Base-by-base conservation (phyloP, 805 yeast species). In the Nakazawaea ishiwadae region DNA sequence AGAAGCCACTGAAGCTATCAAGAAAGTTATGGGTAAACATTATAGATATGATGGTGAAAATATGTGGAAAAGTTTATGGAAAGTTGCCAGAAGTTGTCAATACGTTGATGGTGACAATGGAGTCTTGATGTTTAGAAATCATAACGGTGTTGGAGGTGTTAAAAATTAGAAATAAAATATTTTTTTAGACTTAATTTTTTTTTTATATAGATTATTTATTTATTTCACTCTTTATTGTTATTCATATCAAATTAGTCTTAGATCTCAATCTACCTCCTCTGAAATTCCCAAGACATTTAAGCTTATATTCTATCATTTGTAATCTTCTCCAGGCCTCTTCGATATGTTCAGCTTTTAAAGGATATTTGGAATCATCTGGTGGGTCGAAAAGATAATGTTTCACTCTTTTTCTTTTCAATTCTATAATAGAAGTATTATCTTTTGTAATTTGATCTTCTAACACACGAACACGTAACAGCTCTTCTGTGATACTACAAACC, bases 401-500 rank as follows among this genome's bases (percentile, higher is more conserved):
- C 26, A 75, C 61, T 47, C 75, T 70, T 19, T 37, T 42, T n/a
- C 42, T 32, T 47, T 72, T 66, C 41, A 68, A 60, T 30, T 61
- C 60, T n/a, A 67, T 75, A 36, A 55, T 65, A 54, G 44, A 59
- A 49, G 57, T 68, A 52, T 52, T 55, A 48, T 51, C 59, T 40
- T 52, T 54, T 59, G 47, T 53, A 50, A 31, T 44, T 9, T 39
- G 42, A 44, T 81, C 82, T 54, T 86, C 89, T 51, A 46, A 35
- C 16, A 39, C 42, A 38, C 90, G 89, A 26, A 93, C 81, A 44
- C 73, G 76, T 58, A 91, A 70, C 1, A 98, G 98, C 52, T 82
- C 85, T 62, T 91, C 98, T 0, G 99, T 93, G 39, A 93, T 63
- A 7, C 91, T 81, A 54, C 98, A 95, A 3, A 93, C 99, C 59